Conservation (phyloP, 2,329 filamentous ascomycete species). For the Aureobasidium sp. region DNA sequence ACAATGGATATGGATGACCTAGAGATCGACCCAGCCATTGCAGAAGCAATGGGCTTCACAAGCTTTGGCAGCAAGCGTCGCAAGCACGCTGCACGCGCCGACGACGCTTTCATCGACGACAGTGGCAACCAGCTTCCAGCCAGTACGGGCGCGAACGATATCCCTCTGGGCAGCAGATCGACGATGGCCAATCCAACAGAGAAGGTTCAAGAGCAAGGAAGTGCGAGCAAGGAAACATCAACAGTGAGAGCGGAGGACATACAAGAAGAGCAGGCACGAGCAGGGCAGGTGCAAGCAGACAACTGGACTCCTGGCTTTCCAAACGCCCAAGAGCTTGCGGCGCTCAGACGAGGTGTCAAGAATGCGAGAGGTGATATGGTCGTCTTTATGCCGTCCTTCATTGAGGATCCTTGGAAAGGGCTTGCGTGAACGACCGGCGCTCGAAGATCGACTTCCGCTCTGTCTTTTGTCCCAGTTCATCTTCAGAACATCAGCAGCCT, state of each 20-base stretch:
- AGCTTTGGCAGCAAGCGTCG: conserved; percentile 66
- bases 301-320: neutral
- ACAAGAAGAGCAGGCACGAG: neutral
- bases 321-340: neutral
- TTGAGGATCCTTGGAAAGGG: conserved; percentile 65
- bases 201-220: neutral
- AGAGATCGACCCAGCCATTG: conserved; percentile 51
- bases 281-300: neutral
- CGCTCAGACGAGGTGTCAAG: conserved; percentile 28
- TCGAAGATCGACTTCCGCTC: neutral
- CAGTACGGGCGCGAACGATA: conserved; percentile 26
- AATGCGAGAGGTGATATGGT: conserved; percentile 54
- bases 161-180: conserved; percentile 20
- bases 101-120: conserved; percentile 41
- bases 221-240: neutral
- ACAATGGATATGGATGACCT: conserved; percentile 23
- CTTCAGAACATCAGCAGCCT: neutral
- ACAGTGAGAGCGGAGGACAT: neutral
- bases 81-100: conserved; percentile 50
- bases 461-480: neutral
- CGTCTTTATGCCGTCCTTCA: conserved; percentile 63
- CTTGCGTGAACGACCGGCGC: conserved; percentile 32
- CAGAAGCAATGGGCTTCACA: conserved; percentile 65
- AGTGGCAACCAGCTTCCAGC: conserved; percentile 29
- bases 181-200: neutral